These are phyloP conservation scores for Myxozyma nipponensis DNA, from an alignment of 805 yeast species.

Conservation along the genomic window DNA sequence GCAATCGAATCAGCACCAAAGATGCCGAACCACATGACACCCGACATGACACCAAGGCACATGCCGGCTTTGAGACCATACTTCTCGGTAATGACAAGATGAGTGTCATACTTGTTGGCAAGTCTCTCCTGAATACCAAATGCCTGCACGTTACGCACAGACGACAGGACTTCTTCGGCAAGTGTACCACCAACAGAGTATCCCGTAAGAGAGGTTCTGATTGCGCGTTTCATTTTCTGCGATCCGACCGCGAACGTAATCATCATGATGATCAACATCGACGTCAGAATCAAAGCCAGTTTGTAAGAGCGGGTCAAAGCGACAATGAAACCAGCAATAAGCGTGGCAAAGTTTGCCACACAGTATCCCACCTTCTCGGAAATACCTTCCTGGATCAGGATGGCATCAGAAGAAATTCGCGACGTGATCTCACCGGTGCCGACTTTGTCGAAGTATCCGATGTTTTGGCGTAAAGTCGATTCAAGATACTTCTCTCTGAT, in stretches of 20 bases:
- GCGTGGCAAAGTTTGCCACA: slow-evolving; percentile 40
- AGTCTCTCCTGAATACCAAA: slow-evolving; percentile 42
- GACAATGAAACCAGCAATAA: slow-evolving; percentile 41
- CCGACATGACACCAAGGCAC: slow-evolving; percentile 34
- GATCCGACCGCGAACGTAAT: slow-evolving; percentile 27
- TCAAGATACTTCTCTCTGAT: slow-evolving; percentile 40
- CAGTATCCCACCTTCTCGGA: slow-evolving; percentile 43
- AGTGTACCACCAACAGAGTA: slow-evolving; percentile 33
- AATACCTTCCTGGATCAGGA: slow-evolving; percentile 43
- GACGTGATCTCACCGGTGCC: slow-evolving; percentile 45
- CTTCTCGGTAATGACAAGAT: slow-evolving; percentile 32
- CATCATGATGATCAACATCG: slow-evolving; percentile 37
- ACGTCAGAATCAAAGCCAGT: slow-evolving; percentile 38
- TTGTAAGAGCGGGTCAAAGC: slow-evolving; percentile 40
- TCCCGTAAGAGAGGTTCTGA: slow-evolving; percentile 17
- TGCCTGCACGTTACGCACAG: slow-evolving; percentile 43
- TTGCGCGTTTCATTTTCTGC: slow-evolving; percentile 28
- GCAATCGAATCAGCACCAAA: slow-evolving; percentile 33
- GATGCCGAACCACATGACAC: slow-evolving; percentile 27
- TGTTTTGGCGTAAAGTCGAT: slow-evolving; percentile 41
- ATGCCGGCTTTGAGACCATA: slow-evolving; percentile 25
- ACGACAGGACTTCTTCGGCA: slow-evolving; percentile 43
- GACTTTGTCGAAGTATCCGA: slow-evolving; percentile 42
- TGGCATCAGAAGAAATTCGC: slow-evolving; percentile 43
- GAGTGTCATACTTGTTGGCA: slow-evolving; percentile 35